phyloP scores from a whole-genome alignment of 768 basidiomycete species.

The Sistotremastrum niveocremeum region DNA sequence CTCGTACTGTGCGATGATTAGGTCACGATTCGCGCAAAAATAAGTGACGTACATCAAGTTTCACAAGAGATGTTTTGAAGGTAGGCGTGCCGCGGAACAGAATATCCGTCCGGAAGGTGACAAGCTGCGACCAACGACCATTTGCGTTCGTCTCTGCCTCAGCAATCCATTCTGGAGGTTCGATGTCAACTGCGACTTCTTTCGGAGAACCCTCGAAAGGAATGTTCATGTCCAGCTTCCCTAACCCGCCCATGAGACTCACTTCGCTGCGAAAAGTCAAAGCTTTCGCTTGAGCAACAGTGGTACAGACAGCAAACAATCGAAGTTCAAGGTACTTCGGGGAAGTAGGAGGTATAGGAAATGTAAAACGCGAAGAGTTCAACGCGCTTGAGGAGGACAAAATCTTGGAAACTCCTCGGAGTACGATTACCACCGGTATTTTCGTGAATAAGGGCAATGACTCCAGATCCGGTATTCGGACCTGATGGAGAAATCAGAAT shows the following conservation, averaged over 20 bases:
- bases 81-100: constrained; percentile 7
- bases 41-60: constrained; percentile 4
- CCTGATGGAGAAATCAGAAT: background rate
- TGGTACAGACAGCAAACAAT: constrained; percentile 6
- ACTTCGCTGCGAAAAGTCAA: constrained; percentile 4
- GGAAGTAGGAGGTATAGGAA: constrained; percentile 9
- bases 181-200: background rate
- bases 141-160: constrained; percentile 6
- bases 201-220: too few relatives aligned
- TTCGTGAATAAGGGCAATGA: constrained; percentile 10
- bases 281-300: constrained; percentile 6
- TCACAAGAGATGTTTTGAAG: constrained; percentile 7
- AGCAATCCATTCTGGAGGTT: constrained; percentile 8
- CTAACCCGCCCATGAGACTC: constrained; percentile 1
- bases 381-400: too few relatives aligned
- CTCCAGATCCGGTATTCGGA: constrained; percentile 8
- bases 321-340: constrained; percentile 6
- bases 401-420: too few relatives aligned
- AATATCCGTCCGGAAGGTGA: constrained; percentile 7
- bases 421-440: constrained; percentile 4
- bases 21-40: background rate
- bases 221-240: background rate
- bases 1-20: constrained; percentile 3
- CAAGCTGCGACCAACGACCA: constrained; percentile 10
- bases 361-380: constrained; percentile 8